Base-by-base conservation (phyloP, 345 rosid genomes). In the Triadica sebifera region DNA sequence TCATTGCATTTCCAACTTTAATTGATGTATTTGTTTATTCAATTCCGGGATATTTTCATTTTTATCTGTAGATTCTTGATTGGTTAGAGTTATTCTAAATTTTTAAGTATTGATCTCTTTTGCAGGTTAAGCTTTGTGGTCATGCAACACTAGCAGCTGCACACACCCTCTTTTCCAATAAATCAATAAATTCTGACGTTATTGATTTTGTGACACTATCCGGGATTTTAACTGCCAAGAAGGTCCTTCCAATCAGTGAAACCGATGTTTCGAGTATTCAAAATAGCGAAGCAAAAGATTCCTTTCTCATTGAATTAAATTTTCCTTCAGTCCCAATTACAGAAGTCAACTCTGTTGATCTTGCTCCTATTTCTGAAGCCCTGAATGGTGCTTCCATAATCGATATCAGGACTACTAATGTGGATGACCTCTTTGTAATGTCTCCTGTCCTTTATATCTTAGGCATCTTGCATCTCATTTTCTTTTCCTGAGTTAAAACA, bases 121-220 rank as follows among this genome's bases (percentile, higher is more conserved):
- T 51, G 70, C 84, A 94, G 97, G 87, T 89, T n/a, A 38, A 80
- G 6, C 89, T 94, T 9, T 89, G 98, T 57, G 97, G 97, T 37
- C 98, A 94, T 78, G 98, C 88, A 50, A 94, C 97, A 37, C 75
- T 94, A 57, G 97, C 97, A 20, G 87, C 97, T 74, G 86, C 97
- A 1, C 92, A 94, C 66, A 38, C 74, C 24, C 88, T 91, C 43
- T 92, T 94, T 72, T 62, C 91, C 1, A 81, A 75, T 38, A 87
- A 84, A 43, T 79, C 84, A 77, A 87, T 89, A 20, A 68, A 78
- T 64, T 84, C 93, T 7, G 75, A 86, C 72, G 17, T 68, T 0
- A 77, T 94, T 70, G 96, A 94, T 79, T 94, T 91, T 71, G 86
- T 45, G 43, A 94, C 97, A 0, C 74, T 77, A 29, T 92, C 92